phyloP scores from a whole-genome alignment of 2,329 filamentous ascomycete genomes.

The Hirsutella rhossiliensis region DNA sequence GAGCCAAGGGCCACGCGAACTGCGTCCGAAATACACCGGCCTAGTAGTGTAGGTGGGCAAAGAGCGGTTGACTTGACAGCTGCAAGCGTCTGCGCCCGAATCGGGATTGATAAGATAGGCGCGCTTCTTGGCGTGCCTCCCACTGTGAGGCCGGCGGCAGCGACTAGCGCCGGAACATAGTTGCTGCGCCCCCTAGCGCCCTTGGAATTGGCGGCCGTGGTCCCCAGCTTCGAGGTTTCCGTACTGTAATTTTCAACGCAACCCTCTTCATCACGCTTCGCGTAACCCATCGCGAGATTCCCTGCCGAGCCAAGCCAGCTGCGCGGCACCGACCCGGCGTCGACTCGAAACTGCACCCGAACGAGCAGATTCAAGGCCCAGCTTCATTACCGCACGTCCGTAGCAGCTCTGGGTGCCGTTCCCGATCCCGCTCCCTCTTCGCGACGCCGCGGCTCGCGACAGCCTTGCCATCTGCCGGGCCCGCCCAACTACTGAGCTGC shows the following conservation, averaged over 20 bases:
- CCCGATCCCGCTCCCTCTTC: not conserved
- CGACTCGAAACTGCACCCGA: not conserved
- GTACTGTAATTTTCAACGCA: constrained; percentile 28
- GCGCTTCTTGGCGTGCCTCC: constrained; percentile 1
- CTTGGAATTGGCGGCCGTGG: constrained; percentile 26
- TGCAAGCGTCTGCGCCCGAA: not conserved
- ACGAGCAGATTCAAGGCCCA: not conserved
- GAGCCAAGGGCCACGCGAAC: too few species aligned
- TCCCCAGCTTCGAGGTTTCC: constrained; percentile 24
- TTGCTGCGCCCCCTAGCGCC: constrained; percentile 26
- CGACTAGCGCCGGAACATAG: constrained; percentile 18
- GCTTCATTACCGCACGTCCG: not conserved
- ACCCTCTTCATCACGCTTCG: not conserved
- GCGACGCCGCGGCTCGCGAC: constrained; percentile 4
- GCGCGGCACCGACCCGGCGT: not conserved
- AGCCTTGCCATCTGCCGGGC: constrained; percentile 10
- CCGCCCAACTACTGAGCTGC: constrained; percentile 6
- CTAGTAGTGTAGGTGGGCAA: too few species aligned
- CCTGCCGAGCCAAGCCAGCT: constrained; percentile 4
- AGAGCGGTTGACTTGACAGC: too few species aligned
- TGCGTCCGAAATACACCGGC: too few species aligned
- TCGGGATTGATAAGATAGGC: constrained; percentile 8
- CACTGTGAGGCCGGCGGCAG: not conserved
- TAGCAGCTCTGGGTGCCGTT: not conserved
- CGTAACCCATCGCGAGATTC: constrained; percentile 1